Evolutionary conservation across 169 alveolate genomes (phyloP), one percentile per base, ranked within the genome.

Genomic region (Babesia ovata): DNA sequence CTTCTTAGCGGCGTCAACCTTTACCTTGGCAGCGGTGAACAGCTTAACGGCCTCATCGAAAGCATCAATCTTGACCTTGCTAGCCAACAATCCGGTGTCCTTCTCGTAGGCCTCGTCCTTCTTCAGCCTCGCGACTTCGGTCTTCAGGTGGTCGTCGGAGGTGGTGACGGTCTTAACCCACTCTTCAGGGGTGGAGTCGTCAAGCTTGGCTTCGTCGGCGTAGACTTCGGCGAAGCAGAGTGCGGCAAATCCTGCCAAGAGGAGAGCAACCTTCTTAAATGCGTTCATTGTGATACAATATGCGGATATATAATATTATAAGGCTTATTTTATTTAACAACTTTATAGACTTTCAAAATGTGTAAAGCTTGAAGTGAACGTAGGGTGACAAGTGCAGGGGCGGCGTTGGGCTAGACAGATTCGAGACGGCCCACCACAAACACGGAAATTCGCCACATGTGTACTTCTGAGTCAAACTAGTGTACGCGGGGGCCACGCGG

Each of bases 211-310:
- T 4, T 36, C n/a, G 10, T 0, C 59, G 0, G 66, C 76, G 33
- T 46, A 7, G 17, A 24, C 39, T 1, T 2, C 6, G 6, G 28
- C 22, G 9, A 48, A 11, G 24, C 11, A 6, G 24, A 21, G 2
- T 12, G 67, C 10, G 36, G 39, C 76, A 36, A 50, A 49, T 10
- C 76, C 76, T 49, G 66, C 58, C 17, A 67, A n/a, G 65, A 67
- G 49, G 33, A 67, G 28, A 54, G 53, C 42, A 44, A 67, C 11
- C 28, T 44, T 21, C 49, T 39, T 53, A 14, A 48, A 33, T 7
- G 59, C 28, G 66, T 67, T 67, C 76, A 67, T 67, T 67, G 14
- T 67, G 52, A 42, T 16, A 29, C 4, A 29, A 14, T 10, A 16
- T 13, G 60, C 48, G 16, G 2, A 6, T n/a, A 16, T 16, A 8